Conservation (phyloP, 148 eudicot genomes). For the Vaccinium corymbosum region DNA sequence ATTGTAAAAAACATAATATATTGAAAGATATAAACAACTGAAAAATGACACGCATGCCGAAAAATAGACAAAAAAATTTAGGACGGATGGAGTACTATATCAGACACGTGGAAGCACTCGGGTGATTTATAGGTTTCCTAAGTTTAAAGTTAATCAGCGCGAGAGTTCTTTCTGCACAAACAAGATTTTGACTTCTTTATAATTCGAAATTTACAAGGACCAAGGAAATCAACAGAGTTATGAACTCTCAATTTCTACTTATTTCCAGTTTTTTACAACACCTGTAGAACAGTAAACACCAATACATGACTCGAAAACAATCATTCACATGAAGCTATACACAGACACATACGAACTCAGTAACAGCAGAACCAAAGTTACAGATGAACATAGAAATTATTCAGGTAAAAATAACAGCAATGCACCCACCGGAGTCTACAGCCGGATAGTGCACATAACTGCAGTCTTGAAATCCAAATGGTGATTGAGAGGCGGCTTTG, state of each 20-base stretch:
- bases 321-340: constrained; percentile 13
- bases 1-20: too few species aligned
- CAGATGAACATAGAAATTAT: background rate
- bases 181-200: background rate
- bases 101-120: too few species aligned
- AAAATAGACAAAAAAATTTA: too few species aligned
- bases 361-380: background rate
- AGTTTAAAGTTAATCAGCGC: too few species aligned
- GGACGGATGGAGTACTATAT: too few species aligned
- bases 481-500: constrained; percentile 55
- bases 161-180: too few species aligned
- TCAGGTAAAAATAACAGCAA: background rate
- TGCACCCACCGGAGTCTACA: constrained; percentile 30
- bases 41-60: too few species aligned
- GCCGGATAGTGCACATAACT: constrained; percentile 68
- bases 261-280: background rate
- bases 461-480: constrained; percentile 67
- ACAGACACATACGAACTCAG: constrained; percentile 1
- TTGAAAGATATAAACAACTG: too few species aligned
- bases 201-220: background rate
- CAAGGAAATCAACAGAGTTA: background rate
- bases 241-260: background rate
- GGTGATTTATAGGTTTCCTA: too few species aligned
- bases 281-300: background rate
- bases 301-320: background rate